phyloP scores from a whole-genome alignment of 306 rosid species.

The Albizia julibrissin region DNA sequence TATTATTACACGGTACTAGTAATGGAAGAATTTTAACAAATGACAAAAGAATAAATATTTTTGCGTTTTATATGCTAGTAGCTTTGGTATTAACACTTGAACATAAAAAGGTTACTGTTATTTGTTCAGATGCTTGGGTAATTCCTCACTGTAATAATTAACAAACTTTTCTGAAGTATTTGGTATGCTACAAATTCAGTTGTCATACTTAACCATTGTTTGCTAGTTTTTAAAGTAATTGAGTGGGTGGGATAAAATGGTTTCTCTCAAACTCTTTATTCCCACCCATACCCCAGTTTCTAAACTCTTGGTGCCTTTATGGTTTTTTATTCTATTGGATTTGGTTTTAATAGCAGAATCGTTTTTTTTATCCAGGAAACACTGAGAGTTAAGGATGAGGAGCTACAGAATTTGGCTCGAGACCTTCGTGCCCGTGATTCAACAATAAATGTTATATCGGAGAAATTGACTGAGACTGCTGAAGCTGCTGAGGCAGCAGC shows the following conservation, averaged over 20 bases:
- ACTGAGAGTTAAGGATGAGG: conserved; percentile 91
- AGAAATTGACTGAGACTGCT: conserved; percentile 91
- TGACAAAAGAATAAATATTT: background rate
- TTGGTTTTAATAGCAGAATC: conserved; percentile 24
- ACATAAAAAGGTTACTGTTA: background rate
- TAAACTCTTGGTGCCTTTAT: background rate
- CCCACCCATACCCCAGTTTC: background rate
- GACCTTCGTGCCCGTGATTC: conserved; percentile 93
- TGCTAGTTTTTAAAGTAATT: background rate
- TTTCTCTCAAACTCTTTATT: background rate
- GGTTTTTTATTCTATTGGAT: conserved; percentile 19
- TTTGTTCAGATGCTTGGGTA: background rate
- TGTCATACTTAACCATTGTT: background rate
- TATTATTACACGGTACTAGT: background rate
- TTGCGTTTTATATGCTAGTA: background rate
- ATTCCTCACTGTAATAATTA: background rate
- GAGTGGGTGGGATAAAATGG: background rate
- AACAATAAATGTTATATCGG: conserved; percentile 92
- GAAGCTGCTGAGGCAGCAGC: conserved; percentile 99
- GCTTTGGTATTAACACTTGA: background rate
- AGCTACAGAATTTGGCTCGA: conserved; percentile 86
- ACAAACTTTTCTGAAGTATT: background rate
- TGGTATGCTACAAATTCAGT: background rate
- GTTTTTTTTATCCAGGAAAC: conserved; percentile 71
- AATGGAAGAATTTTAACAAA: background rate